Base-by-base conservation (phyloP, 805 yeast genomes). In the Saccharomycopsis sp. region DNA sequence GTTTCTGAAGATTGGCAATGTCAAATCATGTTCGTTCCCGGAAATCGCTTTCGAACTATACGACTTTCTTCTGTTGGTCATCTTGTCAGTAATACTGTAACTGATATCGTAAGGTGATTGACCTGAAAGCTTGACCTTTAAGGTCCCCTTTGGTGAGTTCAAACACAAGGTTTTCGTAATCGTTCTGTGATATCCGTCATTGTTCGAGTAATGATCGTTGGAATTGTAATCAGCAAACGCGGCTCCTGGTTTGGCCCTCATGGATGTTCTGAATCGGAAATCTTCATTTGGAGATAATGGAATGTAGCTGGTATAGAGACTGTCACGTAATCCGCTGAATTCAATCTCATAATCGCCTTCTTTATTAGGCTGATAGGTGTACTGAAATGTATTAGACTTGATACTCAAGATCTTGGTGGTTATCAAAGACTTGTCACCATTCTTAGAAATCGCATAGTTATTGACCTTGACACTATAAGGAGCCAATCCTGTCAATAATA, bases 261-360 rank as follows among this genome's bases (percentile, higher is more conserved):
- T 86, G 52, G 86, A 81, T 0, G 92, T 87, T 63, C 78, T 78
- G 67, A 84, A 87, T 1, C 86, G 77, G 66, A 78, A 82, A 34
- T 78, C 76, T 0, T 68, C 64, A 0, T 61, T 57, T 3, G 78
- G 78, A 2, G 54, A 50, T 47, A 77, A 64, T 5, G 66, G 53
- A 19, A 75, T 72, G 15, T 73, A 74, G 7, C 73, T 73, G 23
- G 76, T 74, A 67, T 87, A 84, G 56, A 88, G 78, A 60, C 81
- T 79, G 66, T 90, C 96, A 42, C 80, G 78, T 25, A 91, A 68
- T 12, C 78, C 73, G 41, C 80, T 74, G 71, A 94, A 89, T 29
- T 82, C 83, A 57, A 93, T 85, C 34, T 84, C 84, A 68, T 87
- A 94, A 29, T 80, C 80, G 1, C 99, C 99, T 64, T 90, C 96